Percentiles rank a stretch among this genome's conserved stretches.
phyloP scores from a whole-genome alignment of 208 protist species.

The Leishmania gerbilli region DNA sequence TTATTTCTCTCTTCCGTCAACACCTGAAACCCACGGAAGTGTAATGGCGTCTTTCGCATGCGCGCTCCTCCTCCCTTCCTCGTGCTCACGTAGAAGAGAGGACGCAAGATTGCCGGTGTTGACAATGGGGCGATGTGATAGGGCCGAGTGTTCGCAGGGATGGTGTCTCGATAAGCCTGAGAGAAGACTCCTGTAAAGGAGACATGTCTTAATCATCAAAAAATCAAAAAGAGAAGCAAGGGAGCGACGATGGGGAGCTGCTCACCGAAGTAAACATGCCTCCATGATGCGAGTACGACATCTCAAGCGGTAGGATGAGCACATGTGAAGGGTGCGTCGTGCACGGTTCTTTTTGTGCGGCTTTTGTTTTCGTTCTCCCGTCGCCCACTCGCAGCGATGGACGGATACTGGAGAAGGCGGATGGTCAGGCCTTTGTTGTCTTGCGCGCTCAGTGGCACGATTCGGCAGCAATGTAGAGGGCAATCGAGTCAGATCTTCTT shows the following conservation, averaged over 20 bases:
- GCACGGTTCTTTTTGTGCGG: neutral
- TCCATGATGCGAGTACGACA: neutral
- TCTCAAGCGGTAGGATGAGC: too few species aligned
- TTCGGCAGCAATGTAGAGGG: too few species aligned
- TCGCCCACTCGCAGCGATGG: too few species aligned
- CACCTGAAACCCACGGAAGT: neutral
- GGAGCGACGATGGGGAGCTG: neutral
- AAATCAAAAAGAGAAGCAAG: neutral
- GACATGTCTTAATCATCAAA: neutral
- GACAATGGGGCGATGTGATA: neutral
- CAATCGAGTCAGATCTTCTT: too few species aligned
- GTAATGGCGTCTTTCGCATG: neutral
- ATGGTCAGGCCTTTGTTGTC: too few species aligned
- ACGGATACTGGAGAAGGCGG: too few species aligned
- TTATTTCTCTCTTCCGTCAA: neutral
- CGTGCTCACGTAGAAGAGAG: neutral
- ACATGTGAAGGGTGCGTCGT: neutral
- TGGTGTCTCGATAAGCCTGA: neutral
- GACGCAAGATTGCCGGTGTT: neutral
- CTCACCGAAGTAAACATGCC: neutral
- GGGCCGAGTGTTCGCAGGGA: neutral
- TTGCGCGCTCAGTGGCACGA: too few species aligned
- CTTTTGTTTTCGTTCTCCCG: neutral
- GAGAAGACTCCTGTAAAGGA: neutral
- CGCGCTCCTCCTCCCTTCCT: neutral